phyloP scores from a whole-genome alignment of 805 yeast genomes.

The Starmera quercuum region DNA sequence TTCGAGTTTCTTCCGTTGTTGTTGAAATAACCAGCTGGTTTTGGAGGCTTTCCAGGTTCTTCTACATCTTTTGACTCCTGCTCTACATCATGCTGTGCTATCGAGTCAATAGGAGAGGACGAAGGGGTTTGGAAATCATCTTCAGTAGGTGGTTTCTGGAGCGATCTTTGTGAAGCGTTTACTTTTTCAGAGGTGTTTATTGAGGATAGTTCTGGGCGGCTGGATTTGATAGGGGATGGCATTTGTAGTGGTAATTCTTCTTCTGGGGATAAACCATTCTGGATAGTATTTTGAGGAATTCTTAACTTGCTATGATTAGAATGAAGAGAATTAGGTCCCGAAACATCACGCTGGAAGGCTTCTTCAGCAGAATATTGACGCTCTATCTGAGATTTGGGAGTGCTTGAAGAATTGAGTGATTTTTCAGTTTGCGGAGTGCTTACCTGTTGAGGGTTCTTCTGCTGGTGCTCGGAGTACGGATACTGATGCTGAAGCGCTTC shows the following conservation, averaged over 20 bases:
- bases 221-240: constrained; percentile 19
- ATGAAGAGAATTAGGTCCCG: not conserved
- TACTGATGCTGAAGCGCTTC: constrained; percentile 25
- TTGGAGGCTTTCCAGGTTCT: not conserved
- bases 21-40: constrained; percentile 4
- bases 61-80: not conserved
- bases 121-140: constrained; percentile 9
- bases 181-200: constrained; percentile 4
- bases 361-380: constrained; percentile 14
- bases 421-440: constrained; percentile 1
- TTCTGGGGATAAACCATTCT: constrained; percentile 7
- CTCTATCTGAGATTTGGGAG: no score
- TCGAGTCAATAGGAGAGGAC: constrained; percentile 4
- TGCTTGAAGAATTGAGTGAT: not conserved
- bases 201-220: constrained; percentile 7
- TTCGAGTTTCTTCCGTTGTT: constrained; percentile 17
- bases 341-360: constrained; percentile 13
- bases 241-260: constrained; percentile 19
- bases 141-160: constrained; percentile 2
- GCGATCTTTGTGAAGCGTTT: constrained; percentile 9
- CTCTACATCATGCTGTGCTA: not conserved
- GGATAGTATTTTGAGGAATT: not conserved
- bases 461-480: constrained; percentile 3
- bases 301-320: not conserved
- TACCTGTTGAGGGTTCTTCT: constrained; percentile 3